Conservation (phyloP, 257 asterid genomes). For the Petunia secreta region DNA sequence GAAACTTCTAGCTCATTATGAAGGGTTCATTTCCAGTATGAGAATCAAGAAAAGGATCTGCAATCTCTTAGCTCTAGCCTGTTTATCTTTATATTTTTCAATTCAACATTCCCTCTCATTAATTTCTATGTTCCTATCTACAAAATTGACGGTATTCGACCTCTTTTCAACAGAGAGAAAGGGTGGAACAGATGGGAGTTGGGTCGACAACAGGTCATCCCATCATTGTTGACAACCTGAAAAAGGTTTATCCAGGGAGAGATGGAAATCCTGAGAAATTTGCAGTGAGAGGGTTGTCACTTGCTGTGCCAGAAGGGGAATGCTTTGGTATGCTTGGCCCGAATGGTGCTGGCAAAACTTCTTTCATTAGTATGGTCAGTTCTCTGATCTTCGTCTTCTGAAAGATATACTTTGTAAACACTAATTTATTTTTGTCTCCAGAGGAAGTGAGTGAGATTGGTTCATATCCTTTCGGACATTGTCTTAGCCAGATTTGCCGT, state of each 20-base stretch:
- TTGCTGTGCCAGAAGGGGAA: constrained; percentile 90
- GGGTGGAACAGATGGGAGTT: constrained; percentile 69
- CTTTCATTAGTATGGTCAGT: constrained; percentile 91
- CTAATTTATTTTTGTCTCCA: no score
- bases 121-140: background rate
- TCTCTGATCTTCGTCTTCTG: background rate
- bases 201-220: constrained; percentile 66
- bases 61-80: background rate
- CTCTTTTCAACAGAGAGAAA: constrained; percentile 67
- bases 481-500: background rate
- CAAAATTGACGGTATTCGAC: constrained; percentile 26
- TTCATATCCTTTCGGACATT: background rate
- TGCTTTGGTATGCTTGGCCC: constrained; percentile 99
- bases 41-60: background rate
- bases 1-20: background rate
- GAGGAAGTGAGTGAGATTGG: background rate
- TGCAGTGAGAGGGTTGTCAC: constrained; percentile 88
- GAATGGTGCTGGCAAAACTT: constrained; percentile 97
- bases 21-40: no score
- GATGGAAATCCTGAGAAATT: constrained; percentile 90
- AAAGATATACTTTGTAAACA: no score
- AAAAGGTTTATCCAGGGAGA: constrained; percentile 81
- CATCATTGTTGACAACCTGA: constrained; percentile 71
- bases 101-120: constrained; percentile 4
- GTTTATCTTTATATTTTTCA: background rate